These are phyloP conservation scores for Catenaria anguillulae DNA, from an alignment of 371 early-diverging fungal genomes.

Conservation along the genomic window DNA sequence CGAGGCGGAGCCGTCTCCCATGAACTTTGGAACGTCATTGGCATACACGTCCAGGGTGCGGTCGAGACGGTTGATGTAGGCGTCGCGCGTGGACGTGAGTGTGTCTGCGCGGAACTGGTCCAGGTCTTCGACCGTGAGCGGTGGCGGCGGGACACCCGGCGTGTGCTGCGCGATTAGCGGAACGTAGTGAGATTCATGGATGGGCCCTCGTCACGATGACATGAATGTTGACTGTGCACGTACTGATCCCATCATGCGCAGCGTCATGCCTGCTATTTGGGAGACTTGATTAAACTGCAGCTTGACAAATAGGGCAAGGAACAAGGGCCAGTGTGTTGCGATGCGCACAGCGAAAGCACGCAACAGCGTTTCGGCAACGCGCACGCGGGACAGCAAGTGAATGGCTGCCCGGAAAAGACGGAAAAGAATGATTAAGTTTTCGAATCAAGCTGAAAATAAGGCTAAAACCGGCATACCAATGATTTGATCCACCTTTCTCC, in stretches of 20 bases:
- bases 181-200: too few relatives aligned
- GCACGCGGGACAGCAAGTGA: background rate
- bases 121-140: background rate
- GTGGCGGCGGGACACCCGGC: too few relatives aligned
- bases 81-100: background rate
- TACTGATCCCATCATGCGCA: too few relatives aligned
- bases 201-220: too few relatives aligned
- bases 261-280: too few relatives aligned
- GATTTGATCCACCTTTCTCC: background rate
- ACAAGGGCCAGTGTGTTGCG: background rate
- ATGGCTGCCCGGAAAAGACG: too few relatives aligned
- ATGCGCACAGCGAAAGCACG: constrained; percentile 1
- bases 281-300: background rate
- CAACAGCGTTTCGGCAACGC: background rate
- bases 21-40: background rate
- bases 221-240: too few relatives aligned
- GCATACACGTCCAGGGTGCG: background rate
- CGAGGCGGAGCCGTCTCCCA: background rate
- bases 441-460: too few relatives aligned
- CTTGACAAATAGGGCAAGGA: background rate
- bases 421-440: too few relatives aligned
- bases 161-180: too few relatives aligned
- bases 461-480: too few relatives aligned
- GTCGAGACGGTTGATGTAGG: background rate
- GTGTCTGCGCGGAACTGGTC: background rate